Evolutionary conservation across 2,329 filamentous ascomycete genomes (phyloP), one percentile per base, ranked within the genome.

Genomic region (Lachnellula occidentalis): DNA sequence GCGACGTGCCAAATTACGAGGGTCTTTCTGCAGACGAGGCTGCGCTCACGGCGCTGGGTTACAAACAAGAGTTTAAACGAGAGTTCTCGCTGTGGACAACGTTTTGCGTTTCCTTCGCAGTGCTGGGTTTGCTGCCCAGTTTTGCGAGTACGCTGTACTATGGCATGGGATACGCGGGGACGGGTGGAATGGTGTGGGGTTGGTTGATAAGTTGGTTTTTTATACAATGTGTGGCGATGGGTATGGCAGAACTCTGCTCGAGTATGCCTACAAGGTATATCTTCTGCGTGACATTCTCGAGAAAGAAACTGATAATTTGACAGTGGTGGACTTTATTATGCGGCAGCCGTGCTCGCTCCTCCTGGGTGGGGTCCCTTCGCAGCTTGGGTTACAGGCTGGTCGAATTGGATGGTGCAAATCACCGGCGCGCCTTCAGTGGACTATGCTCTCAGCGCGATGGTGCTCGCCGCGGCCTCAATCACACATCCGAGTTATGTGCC

Each of bases 1-100:
- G 76, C 56, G 78, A 81, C 52, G 66, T 78, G 3, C 17, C 78
- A 1, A 73, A 76, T 59, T 68, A 71, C 41, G 70, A 74, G 50
- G 72, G 74, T 27, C 74, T 78, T 64, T 71, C 69, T 41, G 70
- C 74, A 4, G 83, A 86, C 64, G 82, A 86, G 61, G 81, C 83
- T 52, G 78, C 78, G 1, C 73, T 87, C 5, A 81, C 80, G 2
- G 78, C 82, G 1, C 73, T 87, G 22, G 83, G 83, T 47, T 79
- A 78, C 61, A 77, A 75, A 62, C 75, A 76, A 52, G 74, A 76
- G 55, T 76, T 76, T 66, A 74, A 75, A 71, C 77, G 87, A 64
- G 86, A 90, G 64, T 89, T 90, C 67, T 85, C 79, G 2, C 73
- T 88, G 14, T 90, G 85, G 79, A 87, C 86, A 5, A 87, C 85